Percentiles rank a stretch among this genome's conserved stretches.
Evolutionary conservation across 257 asterid genomes (phyloP).

Genomic region (Hygrophila difformis): DNA sequence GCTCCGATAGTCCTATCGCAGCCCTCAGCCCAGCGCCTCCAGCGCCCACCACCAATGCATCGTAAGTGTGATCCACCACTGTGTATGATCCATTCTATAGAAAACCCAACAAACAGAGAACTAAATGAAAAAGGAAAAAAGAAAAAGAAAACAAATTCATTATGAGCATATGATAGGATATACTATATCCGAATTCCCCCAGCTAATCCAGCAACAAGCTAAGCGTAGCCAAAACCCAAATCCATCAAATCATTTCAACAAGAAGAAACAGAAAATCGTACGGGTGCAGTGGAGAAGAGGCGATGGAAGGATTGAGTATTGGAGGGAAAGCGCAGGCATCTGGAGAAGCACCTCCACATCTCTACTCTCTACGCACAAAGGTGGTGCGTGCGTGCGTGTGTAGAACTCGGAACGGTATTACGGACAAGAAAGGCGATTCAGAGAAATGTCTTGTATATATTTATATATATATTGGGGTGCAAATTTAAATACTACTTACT

Average conservation of each 20-base stretch:
- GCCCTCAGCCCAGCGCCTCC: slow-evolving; percentile 99
- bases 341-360: slow-evolving; percentile 97
- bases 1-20: slow-evolving; percentile 96
- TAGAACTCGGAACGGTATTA: too few species aligned
- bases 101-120: neutral
- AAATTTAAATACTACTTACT: too few species aligned
- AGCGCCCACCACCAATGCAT: slow-evolving; percentile 98
- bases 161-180: too few species aligned
- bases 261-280: slow-evolving; percentile 16
- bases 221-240: neutral
- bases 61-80: slow-evolving; percentile 95
- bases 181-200: too few species aligned
- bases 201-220: neutral
- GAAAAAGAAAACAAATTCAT: neutral
- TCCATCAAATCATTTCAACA: neutral
- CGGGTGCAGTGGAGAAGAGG: slow-evolving; percentile 55
- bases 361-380: neutral
- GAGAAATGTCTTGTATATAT: too few species aligned
- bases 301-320: slow-evolving; percentile 46
- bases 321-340: slow-evolving; percentile 60
- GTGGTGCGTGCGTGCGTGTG: too few species aligned
- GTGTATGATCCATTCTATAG: slow-evolving; percentile 66
- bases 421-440: too few species aligned
- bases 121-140: neutral
- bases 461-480: too few species aligned